Base-by-base conservation (phyloP, 441 rosid species). In the Biscutella auriculata region DNA sequence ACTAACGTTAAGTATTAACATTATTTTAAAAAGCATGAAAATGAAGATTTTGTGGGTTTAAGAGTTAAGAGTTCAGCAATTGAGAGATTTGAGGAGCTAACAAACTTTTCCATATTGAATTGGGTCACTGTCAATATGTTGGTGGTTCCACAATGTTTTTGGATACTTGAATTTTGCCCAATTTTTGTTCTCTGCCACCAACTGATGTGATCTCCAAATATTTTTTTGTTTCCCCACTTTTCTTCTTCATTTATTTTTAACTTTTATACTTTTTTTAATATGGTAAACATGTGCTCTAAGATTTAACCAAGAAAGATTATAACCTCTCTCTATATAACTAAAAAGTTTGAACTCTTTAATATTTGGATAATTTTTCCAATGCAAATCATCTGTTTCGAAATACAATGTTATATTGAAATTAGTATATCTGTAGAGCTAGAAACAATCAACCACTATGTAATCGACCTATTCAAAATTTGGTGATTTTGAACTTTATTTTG, bases 161-260 rank as follows among this genome's bases (percentile, higher is more conserved):
- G 87, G 83, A 75, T 78, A 79, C 75, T 76, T 84, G 88, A 82
- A 85, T 76, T 19, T 81, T 82, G 85, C 80, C 87, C 92, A 76
- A 1, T 67, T 55, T 73, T 58, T 68, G 60, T 62, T 68, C 59
- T 58, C 74, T 60, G 53, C 65, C 75, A 74, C 79, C 79, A 62
- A 54, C 60, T 48, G 56, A 36, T 62, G 74, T 62, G 79, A 72
- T 71, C 68, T 17, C 66, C 41, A 47, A 45, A 37, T 60, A 45
- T 54, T 37, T 61, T 43, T 57, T 39, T 60, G 65, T 61, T 53
- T 13, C 66, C 29, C 40, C 14, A 52, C 45, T 36, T 40, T 28
- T 37, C 13, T 13, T 26, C 49, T 13, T 19, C 16, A 19, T 34
- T 34, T 6, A 11, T 34, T n/a, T 44, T 29, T 16, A 26, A 4